These are phyloP conservation scores for Hanseniaspora pseudoguilliermondii DNA, from an alignment of 805 yeast species.

Conservation along the genomic window DNA sequence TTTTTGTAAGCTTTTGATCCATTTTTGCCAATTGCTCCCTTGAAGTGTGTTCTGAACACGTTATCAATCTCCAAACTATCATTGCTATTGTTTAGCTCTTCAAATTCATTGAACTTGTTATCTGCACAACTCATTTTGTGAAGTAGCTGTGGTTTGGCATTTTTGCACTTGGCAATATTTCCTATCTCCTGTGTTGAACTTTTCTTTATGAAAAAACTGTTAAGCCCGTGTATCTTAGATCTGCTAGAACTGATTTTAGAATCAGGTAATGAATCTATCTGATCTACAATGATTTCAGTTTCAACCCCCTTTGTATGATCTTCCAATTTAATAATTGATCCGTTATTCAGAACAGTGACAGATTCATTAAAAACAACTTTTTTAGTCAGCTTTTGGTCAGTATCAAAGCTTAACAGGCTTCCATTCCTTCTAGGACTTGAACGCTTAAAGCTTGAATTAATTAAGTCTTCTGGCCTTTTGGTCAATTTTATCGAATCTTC, in stretches of 20 bases:
- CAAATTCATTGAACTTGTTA: conserved; percentile 14
- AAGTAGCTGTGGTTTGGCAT: conserved; percentile 21
- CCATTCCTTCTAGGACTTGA: background rate
- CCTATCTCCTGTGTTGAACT: conserved; percentile 15
- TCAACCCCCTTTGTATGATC: background rate
- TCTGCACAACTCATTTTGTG: conserved; percentile 21
- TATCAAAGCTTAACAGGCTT: background rate
- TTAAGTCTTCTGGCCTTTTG: background rate
- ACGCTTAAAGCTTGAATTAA: background rate
- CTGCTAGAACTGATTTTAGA: conserved; percentile 17
- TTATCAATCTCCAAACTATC: background rate
- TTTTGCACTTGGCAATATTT: conserved; percentile 18
- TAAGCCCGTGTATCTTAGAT: background rate
- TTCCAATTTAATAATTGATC: background rate
- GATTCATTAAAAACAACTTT: conserved; percentile 8
- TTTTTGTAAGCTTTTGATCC: background rate
- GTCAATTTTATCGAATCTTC: conserved; percentile 17
- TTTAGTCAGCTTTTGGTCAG: conserved; percentile 2
- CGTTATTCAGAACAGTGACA: conserved; percentile 6
- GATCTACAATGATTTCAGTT: background rate
- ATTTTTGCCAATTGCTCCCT: background rate
- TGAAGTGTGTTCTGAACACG: background rate
- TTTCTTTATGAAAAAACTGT: conserved; percentile 16
- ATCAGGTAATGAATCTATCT: background rate
- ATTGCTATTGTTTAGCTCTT: background rate